Evolutionary conservation across 2,329 filamentous ascomycete species (phyloP).

Genomic region (Sporothrix schenckii): DNA sequence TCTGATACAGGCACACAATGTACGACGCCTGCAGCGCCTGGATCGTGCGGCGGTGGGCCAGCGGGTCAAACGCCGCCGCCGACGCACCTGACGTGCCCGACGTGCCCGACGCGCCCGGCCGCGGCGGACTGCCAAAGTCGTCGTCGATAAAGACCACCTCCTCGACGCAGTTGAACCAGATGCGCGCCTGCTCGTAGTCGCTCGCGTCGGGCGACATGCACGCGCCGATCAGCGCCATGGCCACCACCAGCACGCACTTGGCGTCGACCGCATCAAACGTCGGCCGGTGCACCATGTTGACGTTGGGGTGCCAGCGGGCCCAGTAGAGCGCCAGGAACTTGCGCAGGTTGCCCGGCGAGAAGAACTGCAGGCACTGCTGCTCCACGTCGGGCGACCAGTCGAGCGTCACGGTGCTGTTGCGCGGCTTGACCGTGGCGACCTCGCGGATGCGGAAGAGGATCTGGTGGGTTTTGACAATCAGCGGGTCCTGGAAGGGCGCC

Average conservation of each 20-base stretch:
- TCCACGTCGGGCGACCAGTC: slow-evolving; percentile 25
- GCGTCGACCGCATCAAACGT: background rate
- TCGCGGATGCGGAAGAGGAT: slow-evolving; percentile 25
- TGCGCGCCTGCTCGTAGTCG: slow-evolving; percentile 17
- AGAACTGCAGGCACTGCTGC: slow-evolving; percentile 26
- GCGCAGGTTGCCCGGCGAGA: slow-evolving; percentile 26
- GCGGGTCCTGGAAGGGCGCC: slow-evolving; percentile 1
- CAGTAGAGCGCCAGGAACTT: slow-evolving; percentile 27
- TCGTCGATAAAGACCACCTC: slow-evolving; percentile 27
- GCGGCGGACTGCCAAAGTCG: slow-evolving; percentile 25
- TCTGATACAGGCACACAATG: slow-evolving; percentile 29
- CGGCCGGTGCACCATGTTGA: slow-evolving; percentile 27
- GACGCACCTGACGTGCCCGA: no score
- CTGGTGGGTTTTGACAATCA: slow-evolving; percentile 26
- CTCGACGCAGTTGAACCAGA: slow-evolving; percentile 31
- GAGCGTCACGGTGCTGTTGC: slow-evolving; percentile 28
- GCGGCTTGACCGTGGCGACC: slow-evolving; percentile 19
- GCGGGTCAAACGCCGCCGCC: background rate
- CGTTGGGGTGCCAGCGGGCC: slow-evolving; percentile 28
- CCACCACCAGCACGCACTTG: slow-evolving; percentile 21
- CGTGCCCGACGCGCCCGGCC: no score
- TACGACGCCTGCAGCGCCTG: slow-evolving; percentile 29
- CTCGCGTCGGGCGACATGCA: slow-evolving; percentile 14
- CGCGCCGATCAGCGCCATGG: slow-evolving; percentile 25
- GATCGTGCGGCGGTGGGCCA: slow-evolving; percentile 19